Evolutionary conservation across 2,329 filamentous ascomycete species (phyloP), one percentile per base, ranked within the genome.

Genomic region (Ophiocordyceps camponoti-rufipedis): DNA sequence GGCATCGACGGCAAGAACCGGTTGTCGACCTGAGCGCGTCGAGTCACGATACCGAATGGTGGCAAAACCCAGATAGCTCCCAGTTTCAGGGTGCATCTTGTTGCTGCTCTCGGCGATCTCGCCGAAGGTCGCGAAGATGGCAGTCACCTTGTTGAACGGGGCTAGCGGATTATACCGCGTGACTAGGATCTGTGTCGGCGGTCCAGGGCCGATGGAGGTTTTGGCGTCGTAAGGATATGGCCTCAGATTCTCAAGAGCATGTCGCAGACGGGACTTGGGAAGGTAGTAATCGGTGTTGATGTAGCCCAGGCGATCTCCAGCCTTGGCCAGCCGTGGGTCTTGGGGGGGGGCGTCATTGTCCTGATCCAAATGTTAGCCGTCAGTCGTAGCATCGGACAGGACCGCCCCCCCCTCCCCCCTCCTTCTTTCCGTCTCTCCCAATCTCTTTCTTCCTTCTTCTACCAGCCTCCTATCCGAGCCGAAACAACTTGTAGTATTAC

Each of bases 151-250:
- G 46, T 78, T 74, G 54, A 94, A 85, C 12, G 85, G 76, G 39
- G 84, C 81, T 51, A 96, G 68, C 7, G 89, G 88, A 61, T 96
- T 91, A 59, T 95, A 95, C n/a, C 87, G 86, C n/a, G 80, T 88
- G 18, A 95, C 86, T 4, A 96, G 81, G 43, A 98, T 78, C 59
- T 94, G 86, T 2, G 83, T 86, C 2, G 91, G 85, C 13, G 89
- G 89, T 0, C 86, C 86, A 23, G 87, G 85, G 0, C 88, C 89
- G 54, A 93, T 78, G 2, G 89, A 94, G 5, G 85, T 86, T 54
- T 78, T 78, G 5, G 79, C 66, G 58, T 96, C 88, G 62, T 86
- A 91, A 28, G 75, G 64, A 62, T 93, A 95, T 19, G 83, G 81
- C 58, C 78, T 84, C 44, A 94, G 66, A 49, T 82, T 80, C 63